A percentile compares a stretch with the other conserved stretches of the same genome.
phyloP scores from a whole-genome alignment of 139 green algal species.

The Axilococcus clingmanii region DNA sequence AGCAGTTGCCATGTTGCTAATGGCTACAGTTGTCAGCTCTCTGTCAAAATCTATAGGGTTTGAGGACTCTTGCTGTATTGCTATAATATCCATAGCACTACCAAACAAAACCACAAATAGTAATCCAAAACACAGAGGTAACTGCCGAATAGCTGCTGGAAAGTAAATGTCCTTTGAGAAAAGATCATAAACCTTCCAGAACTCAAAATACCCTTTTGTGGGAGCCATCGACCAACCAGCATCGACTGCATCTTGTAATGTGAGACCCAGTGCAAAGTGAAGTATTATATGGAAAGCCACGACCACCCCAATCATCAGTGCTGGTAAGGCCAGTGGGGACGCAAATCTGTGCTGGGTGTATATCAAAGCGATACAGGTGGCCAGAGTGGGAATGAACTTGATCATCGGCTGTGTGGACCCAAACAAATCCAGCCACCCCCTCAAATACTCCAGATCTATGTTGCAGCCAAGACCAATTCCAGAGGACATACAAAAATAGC shows the following conservation, averaged over 20 bases:
- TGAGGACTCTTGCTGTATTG: conserved; percentile 49
- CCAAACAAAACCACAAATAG: conserved; percentile 70
- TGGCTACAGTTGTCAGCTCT: conserved; percentile 50
- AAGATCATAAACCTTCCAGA: conserved; percentile 60
- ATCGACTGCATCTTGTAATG: conserved; percentile 37
- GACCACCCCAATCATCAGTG: conserved; percentile 36
- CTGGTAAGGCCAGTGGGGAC: conserved; percentile 49
- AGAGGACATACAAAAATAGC: conserved; percentile 58
- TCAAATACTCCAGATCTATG: conserved; percentile 24
- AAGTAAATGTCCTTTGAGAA: conserved; percentile 47
- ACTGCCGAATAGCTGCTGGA: conserved; percentile 23
- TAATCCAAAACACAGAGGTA: conserved; percentile 26
- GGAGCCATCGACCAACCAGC: conserved; percentile 40
- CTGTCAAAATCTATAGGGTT: conserved; percentile 56
- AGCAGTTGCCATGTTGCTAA: conserved; percentile 52
- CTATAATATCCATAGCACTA: conserved; percentile 51
- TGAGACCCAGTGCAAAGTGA: conserved; percentile 24
- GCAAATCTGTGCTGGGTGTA: conserved; percentile 30
- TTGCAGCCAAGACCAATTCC: conserved; percentile 35
- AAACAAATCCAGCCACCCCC: conserved; percentile 28
- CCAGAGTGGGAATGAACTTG: conserved; percentile 46
- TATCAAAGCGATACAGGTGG: conserved; percentile 28
- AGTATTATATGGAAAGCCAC: conserved; percentile 38
- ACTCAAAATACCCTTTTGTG: conserved; percentile 25
- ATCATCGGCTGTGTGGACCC: conserved; percentile 17